Evolutionary conservation across 2,329 filamentous ascomycete species (phyloP).

Genomic region (Ceratocystis lukuohia): DNA sequence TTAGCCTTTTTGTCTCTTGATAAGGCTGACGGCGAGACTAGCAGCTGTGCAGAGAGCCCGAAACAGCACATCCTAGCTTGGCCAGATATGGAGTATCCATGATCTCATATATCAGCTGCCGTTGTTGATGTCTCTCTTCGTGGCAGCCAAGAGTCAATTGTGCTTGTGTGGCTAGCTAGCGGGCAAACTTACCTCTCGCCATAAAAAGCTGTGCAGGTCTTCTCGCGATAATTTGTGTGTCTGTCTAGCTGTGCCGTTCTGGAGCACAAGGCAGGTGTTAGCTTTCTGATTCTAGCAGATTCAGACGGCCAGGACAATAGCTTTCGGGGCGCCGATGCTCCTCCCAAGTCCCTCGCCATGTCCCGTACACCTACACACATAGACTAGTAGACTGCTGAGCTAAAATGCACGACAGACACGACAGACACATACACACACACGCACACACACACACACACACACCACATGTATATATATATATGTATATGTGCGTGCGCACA

Average conservation of each 20-base stretch:
- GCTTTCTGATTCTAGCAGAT: neutral
- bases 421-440: no score
- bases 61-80: neutral
- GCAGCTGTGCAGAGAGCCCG: neutral
- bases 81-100: neutral
- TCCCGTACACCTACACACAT: neutral
- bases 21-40: neutral
- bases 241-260: neutral
- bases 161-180: neutral
- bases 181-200: conserved; percentile 4
- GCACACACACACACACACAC: neutral
- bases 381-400: neutral
- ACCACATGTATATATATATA: neutral
- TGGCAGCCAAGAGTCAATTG: neutral
- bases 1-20: neutral
- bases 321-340: neutral
- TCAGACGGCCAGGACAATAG: neutral
- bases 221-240: neutral
- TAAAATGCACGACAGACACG: neutral
- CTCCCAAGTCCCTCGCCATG: neutral
- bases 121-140: neutral
- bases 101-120: neutral
- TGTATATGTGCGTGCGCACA: neutral
- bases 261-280: neutral
- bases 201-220: conserved; percentile 11